A percentile compares a stretch with the other conserved stretches of the same genome.
Conservation (phyloP, 306 rosid species). For the Quercus rubra region DNA sequence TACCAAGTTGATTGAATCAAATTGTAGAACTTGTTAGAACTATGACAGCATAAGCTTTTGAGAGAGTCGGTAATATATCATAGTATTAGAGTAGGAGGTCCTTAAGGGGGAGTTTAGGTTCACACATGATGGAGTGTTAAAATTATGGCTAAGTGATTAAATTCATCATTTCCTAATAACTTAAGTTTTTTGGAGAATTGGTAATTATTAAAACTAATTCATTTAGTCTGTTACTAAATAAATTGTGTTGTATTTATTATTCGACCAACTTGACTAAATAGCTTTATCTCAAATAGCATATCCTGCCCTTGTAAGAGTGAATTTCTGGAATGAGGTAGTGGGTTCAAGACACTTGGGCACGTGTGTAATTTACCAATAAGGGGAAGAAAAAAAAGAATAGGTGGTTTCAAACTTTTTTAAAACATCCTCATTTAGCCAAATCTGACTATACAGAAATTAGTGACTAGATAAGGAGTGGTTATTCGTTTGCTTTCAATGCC, state of each 20-base stretch:
- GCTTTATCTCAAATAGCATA: background rate
- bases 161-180: too few relatives aligned
- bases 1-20: background rate
- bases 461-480: background rate
- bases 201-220: background rate
- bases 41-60: too few relatives aligned
- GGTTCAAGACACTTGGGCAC: too few relatives aligned
- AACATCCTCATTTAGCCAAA: background rate
- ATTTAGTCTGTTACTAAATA: constrained; percentile 2
- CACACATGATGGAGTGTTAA: too few relatives aligned
- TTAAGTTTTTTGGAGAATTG: too few relatives aligned
- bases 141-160: too few relatives aligned
- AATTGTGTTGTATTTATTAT: background rate
- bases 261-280: background rate
- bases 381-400: background rate
- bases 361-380: too few relatives aligned
- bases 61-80: too few relatives aligned
- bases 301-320: too few relatives aligned
- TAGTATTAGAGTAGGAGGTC: too few relatives aligned
- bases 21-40: background rate
- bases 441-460: background rate
- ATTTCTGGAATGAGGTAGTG: too few relatives aligned
- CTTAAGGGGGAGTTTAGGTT: too few relatives aligned
- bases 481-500: background rate
- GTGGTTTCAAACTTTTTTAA: background rate